Conservation (phyloP, 208 protist genomes). For the Trypanosoma theileri region DNA sequence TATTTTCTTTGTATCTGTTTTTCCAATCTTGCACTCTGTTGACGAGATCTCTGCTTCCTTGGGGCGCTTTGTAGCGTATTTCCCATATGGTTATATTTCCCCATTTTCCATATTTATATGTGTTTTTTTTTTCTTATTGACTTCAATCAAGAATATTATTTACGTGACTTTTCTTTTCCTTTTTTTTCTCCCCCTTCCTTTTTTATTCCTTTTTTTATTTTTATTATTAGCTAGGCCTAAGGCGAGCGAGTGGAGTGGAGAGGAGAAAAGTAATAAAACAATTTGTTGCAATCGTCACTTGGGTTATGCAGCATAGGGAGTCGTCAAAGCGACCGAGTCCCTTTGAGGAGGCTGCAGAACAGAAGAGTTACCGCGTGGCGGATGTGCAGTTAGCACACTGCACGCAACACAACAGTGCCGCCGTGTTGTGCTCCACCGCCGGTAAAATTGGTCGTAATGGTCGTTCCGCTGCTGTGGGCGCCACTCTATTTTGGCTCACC, state of each 20-base stretch:
- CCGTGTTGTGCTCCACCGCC: slow-evolving; percentile 73
- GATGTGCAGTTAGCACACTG: slow-evolving; percentile 67
- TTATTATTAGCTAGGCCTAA: background rate
- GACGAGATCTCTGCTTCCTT: background rate
- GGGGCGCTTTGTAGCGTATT: background rate
- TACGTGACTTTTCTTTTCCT: slow-evolving; percentile 12
- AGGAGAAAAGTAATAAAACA: too few species aligned
- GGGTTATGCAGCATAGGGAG: background rate
- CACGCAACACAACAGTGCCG: slow-evolving; percentile 42
- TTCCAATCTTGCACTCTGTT: too few species aligned
- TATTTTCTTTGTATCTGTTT: too few species aligned
- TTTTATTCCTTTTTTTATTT: background rate
- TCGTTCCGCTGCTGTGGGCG: slow-evolving; percentile 67
- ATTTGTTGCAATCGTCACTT: too few species aligned
- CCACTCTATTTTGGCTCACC: slow-evolving; percentile 85
- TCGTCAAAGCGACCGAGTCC: slow-evolving; percentile 17
- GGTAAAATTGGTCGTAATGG: slow-evolving; percentile 75
- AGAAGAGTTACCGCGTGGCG: slow-evolving; percentile 56
- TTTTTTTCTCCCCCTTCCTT: slow-evolving; percentile 1
- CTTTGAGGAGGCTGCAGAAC: slow-evolving; percentile 60
- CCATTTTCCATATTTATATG: background rate
- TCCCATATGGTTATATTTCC: background rate
- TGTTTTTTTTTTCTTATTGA: too few species aligned
- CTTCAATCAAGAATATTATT: background rate
- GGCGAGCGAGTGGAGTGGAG: too few species aligned